phyloP scores from a whole-genome alignment of 106 monocot genomes.

The Dioscorea alata region DNA sequence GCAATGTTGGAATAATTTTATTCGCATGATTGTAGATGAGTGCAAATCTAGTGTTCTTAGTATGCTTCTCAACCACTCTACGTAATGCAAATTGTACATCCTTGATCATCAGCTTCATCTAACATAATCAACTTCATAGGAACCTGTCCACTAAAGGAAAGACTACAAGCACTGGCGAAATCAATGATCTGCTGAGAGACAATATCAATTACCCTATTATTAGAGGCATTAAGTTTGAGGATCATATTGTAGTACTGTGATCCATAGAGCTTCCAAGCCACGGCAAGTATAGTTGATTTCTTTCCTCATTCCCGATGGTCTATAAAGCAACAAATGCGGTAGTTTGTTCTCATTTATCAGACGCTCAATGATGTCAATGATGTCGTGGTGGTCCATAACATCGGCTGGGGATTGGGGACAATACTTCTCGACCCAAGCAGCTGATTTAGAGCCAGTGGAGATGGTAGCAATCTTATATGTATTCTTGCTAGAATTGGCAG shows the following conservation, averaged over 20 bases:
- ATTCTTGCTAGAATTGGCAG: slow-evolving; percentile 2
- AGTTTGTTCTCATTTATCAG: slow-evolving; percentile 82
- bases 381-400: slow-evolving; percentile 97
- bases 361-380: slow-evolving; percentile 91
- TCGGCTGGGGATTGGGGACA: slow-evolving; percentile 91
- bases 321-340: slow-evolving; percentile 92
- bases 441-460: slow-evolving; percentile 37
- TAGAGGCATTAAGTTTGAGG: slow-evolving; percentile 95
- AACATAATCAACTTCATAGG: slow-evolving; percentile 81
- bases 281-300: slow-evolving; percentile 96
- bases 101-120: slow-evolving; percentile 98
- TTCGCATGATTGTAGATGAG: slow-evolving; percentile 97
- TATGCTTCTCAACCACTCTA: slow-evolving; percentile 96
- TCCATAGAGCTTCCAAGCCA: slow-evolving; percentile 91
- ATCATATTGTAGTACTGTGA: slow-evolving; percentile 84
- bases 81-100: slow-evolving; percentile 97
- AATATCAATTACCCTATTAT: slow-evolving; percentile 83
- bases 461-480: slow-evolving; percentile 39
- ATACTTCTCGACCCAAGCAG: slow-evolving; percentile 99
- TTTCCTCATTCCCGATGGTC: slow-evolving; percentile 97
- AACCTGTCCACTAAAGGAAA: slow-evolving; percentile 45
- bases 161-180: slow-evolving; percentile 70
- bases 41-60: slow-evolving; percentile 96
- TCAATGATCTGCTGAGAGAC: slow-evolving; percentile 92
- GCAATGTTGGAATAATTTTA: slow-evolving; percentile 96